Percentiles rank a stretch among this genome's conserved stretches.
phyloP scores from a whole-genome alignment of 805 yeast genomes.

The Cyberlindnera galapagoensis region DNA sequence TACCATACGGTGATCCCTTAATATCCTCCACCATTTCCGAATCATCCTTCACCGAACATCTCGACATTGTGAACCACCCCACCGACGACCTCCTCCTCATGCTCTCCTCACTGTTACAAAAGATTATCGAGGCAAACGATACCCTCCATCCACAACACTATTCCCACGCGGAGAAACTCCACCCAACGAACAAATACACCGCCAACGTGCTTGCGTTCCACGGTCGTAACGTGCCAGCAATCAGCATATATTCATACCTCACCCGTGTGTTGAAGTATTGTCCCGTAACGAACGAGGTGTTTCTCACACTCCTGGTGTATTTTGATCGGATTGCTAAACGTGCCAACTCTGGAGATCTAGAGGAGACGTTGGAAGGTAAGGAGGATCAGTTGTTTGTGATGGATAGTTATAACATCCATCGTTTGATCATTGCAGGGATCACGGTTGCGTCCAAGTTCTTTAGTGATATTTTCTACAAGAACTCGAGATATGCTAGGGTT shows the following conservation, averaged over 20 bases:
- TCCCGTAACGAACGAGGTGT: slow-evolving; percentile 97
- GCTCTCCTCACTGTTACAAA: slow-evolving; percentile 80
- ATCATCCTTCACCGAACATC: slow-evolving; percentile 8
- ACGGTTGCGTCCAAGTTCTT: slow-evolving; percentile 95
- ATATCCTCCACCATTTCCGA: slow-evolving; percentile 2
- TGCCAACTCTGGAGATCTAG: slow-evolving; percentile 47
- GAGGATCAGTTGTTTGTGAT: slow-evolving; percentile 73
- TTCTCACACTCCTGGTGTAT: slow-evolving; percentile 81
- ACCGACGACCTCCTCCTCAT: slow-evolving; percentile 74
- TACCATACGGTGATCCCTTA: slow-evolving; percentile 8
- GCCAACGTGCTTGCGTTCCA: slow-evolving; percentile 84
- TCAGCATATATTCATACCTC: slow-evolving; percentile 81
- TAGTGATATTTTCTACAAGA: slow-evolving; percentile 90
- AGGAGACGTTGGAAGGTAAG: slow-evolving; percentile 16
- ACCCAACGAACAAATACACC: slow-evolving; percentile 39
- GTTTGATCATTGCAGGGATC: slow-evolving; percentile 88
- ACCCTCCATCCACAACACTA: slow-evolving; percentile 55
- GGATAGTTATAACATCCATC: slow-evolving; percentile 93
- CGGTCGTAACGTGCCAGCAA: slow-evolving; percentile 96
- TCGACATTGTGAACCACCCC: slow-evolving; percentile 72
- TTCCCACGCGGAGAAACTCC: slow-evolving; percentile 24
- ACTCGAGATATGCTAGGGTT: slow-evolving; percentile 89
- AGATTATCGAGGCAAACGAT: slow-evolving; percentile 88
- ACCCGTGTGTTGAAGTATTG: slow-evolving; percentile 91
- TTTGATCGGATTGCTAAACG: slow-evolving; percentile 90